Conservation (phyloP, 2,329 filamentous ascomycete species). For the Fusarium clavum region DNA sequence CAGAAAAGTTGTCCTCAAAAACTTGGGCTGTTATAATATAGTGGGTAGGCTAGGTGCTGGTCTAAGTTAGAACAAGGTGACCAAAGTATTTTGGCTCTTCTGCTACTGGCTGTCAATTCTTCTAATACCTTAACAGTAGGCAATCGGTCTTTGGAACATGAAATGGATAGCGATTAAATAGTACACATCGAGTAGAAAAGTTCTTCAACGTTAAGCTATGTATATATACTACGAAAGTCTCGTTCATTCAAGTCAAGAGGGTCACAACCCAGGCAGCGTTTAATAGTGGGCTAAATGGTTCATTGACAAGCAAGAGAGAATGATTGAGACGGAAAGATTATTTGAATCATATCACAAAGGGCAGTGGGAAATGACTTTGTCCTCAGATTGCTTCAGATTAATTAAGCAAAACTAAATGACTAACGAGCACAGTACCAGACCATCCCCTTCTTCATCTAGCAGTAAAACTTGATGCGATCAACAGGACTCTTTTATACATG, state of each 20-base stretch:
- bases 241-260: too few relatives aligned
- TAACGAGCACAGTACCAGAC: conserved; percentile 33
- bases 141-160: too few relatives aligned
- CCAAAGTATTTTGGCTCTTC: too few relatives aligned
- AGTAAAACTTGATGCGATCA: conserved; percentile 21
- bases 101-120: too few relatives aligned
- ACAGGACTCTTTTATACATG: conserved; percentile 28
- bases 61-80: background rate
- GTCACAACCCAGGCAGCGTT: too few relatives aligned
- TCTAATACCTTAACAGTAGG: too few relatives aligned
- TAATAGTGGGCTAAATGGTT: rapidly evolving
- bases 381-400: conserved; percentile 24
- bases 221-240: background rate
- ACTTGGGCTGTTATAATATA: background rate
- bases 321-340: background rate
- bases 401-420: conserved; percentile 30
- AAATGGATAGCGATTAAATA: too few relatives aligned
- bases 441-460: conserved; percentile 26
- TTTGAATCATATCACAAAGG: background rate
- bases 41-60: background rate
- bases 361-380: background rate
- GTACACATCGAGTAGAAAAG: background rate
- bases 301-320: background rate
- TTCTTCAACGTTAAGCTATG: too few relatives aligned
- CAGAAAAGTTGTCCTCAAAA: background rate